Percentiles rank a stretch among this genome's conserved stretches.
Conservation (phyloP, 352 stramenopile species). For the Pythium inflatum region DNA sequence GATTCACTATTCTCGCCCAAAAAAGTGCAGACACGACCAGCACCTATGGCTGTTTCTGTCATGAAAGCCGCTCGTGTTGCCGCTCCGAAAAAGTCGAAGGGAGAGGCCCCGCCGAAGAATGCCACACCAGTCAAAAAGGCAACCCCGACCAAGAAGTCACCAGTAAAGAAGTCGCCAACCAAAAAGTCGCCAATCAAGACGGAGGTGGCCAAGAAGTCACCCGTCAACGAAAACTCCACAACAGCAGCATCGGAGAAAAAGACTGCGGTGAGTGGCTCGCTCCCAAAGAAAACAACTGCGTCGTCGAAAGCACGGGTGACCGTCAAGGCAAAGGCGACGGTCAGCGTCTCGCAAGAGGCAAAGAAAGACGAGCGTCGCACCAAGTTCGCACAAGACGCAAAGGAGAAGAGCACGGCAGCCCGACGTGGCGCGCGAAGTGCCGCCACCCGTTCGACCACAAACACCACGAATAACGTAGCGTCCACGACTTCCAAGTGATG, state of each 20-base stretch:
- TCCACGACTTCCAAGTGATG: neutral
- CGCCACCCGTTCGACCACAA: neutral
- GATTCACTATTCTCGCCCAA: conserved; percentile 71
- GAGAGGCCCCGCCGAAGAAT: conserved; percentile 20
- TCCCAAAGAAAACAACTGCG: neutral
- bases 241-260: conserved; percentile 19
- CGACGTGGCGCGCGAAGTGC: conserved; percentile 13
- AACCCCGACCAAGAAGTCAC: conserved; percentile 19
- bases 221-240: neutral
- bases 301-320: conserved; percentile 32
- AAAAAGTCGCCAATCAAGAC: conserved; percentile 20
- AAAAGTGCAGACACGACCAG: conserved; percentile 31
- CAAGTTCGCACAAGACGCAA: conserved; percentile 47
- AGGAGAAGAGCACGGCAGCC: conserved; percentile 34
- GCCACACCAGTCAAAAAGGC: conserved; percentile 12
- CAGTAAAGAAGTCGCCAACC: conserved; percentile 6
- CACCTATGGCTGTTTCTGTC: conserved; percentile 32
- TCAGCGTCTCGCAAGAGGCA: conserved; percentile 7
- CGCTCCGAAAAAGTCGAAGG: conserved; percentile 12
- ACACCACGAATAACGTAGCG: neutral
- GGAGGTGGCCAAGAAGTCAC: neutral
- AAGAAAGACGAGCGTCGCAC: conserved; percentile 44
- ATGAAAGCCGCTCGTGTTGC: conserved; percentile 31
- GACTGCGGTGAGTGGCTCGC: neutral
- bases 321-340: conserved; percentile 38